Evolutionary conservation across 176 grass and related monocot genomes (phyloP), one percentile per base, ranked within the genome.

Genomic region (Rhipidocladum racemiflorum): DNA sequence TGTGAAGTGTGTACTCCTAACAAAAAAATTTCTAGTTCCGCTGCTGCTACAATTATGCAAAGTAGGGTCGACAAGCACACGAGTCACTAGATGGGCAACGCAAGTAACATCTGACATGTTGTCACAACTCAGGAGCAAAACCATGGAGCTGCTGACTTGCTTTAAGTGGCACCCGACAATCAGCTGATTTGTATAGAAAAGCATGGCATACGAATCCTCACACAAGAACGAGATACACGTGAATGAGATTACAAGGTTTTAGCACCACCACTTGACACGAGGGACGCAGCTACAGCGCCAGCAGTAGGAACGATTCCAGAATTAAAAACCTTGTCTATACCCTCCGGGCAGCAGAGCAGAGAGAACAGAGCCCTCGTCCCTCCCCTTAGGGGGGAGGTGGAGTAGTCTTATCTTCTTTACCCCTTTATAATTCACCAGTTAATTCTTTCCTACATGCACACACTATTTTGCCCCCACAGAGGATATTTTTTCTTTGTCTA

Each of bases 241-340:
- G 65, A 16, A 43, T 23, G n/a, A n/a, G 18, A 83, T 87, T 86
- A 94, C 53, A 78, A 79, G 57, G 72, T 76, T 75, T 92, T 95
- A 39, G 72, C 88, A 75, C 90, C 91, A 16, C 88, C 88, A 71
- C 88, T 95, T 53, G 88, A 93, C 90, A 95, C 85, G 32, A 98
- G 82, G 36, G 92, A 93, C 68, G 96, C 86, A 15, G 96, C 96
- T 27, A 92, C 96, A 34, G 92, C 84, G 1, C 75, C 90, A 60
- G 96, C 96, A 38, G 88, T 91, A 28, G 87, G 82, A 16, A 95
- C 96, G 3, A 95, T 90, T 79, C 96, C 96, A 64, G 87, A 93
- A 61, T 85, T 84, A 15, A n/a, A n/a, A n/a, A n/a, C n/a, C n/a
- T n/a, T n/a, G n/a, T n/a, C n/a, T n/a, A n/a, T n/a, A n/a, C n/a